Base-by-base conservation (phyloP, 179 eudicot species). In the Vitellaria paradoxa region DNA sequence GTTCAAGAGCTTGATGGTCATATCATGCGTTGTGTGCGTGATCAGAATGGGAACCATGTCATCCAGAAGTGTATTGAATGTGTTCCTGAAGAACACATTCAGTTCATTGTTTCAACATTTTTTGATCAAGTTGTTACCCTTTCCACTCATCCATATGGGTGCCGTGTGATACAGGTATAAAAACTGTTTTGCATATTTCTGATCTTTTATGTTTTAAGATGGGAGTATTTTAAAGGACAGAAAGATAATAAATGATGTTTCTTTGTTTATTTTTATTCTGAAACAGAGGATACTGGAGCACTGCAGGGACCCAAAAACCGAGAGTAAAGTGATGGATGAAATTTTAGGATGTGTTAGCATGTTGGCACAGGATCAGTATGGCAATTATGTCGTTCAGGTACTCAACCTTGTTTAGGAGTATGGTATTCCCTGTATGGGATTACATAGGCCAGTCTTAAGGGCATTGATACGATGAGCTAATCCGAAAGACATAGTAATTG, bases 361-460 rank as follows among this genome's bases (percentile, higher is more conserved):
- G 87, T 79, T 93, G 77, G 97, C 97, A 1, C 96, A 93, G 79
- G 97, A 93, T 83, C 97, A 91, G 80, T 93, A 89, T 79, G 97
- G 97, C 63, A 93, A 93, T 82, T 93, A 93, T 81, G 97, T 93
- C 53, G 87, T 91, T 84, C 97, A 93, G 97, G 97, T 92, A 7
- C 64, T 82, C 55, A 72, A 49, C 53, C 53, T 49, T 49, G 53
- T 56, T 17, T 56, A 4, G 17, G 13, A 56, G 13, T 10, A 56
- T 56, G 37, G 37, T 30, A 30, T 56, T 14, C 61, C 5, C 4
- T 56, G n/a, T 56, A 56, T 56, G 37, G 3, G 5, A 56, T 20
- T 10, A n/a, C n/a, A 21, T 60, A 21, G 6, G 24, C 65, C 65
- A 18, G 6, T 21, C 8, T 18, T 18, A 60, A n/a, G 15, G 15